These are phyloP conservation scores for Actinomortierella wolfii DNA, from an alignment of 371 early-diverging fungal species.

Conservation along the genomic window DNA sequence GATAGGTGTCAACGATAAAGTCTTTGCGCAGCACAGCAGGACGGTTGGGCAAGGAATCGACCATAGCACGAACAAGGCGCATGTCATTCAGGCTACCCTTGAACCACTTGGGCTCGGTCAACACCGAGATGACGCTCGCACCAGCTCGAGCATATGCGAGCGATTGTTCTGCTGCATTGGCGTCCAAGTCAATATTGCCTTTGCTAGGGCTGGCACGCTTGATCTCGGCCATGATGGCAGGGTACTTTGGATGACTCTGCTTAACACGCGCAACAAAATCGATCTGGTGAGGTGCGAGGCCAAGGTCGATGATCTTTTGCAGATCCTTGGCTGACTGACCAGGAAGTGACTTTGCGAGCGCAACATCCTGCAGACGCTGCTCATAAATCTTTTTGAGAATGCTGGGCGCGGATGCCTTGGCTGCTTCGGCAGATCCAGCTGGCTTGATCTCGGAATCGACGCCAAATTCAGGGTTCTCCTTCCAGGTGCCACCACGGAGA, in stretches of 20 bases:
- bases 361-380: constrained; percentile 83
- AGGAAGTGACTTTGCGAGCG: constrained; percentile 68
- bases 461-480: constrained; percentile 62
- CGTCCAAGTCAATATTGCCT: constrained; percentile 82
- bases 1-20: constrained; percentile 95
- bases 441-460: constrained; percentile 45
- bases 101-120: constrained; percentile 98
- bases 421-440: constrained; percentile 25
- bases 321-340: constrained; percentile 77
- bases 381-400: constrained; percentile 72
- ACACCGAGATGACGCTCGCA: constrained; percentile 91
- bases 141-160: constrained; percentile 86
- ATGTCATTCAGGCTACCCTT: constrained; percentile 91
- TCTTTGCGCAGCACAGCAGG: constrained; percentile 96
- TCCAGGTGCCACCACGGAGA: constrained; percentile 89
- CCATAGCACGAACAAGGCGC: constrained; percentile 77
- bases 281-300: constrained; percentile 76
- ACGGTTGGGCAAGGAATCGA: constrained; percentile 70
- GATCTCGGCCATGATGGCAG: constrained; percentile 93
- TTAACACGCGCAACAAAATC: constrained; percentile 77
- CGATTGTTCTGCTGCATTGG: constrained; percentile 87
- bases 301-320: constrained; percentile 67
- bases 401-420: constrained; percentile 48
- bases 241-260: constrained; percentile 46
- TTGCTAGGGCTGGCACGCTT: constrained; percentile 98